Evolutionary conservation across 208 protist genomes (phyloP).

Genomic region (Trypanosomatidae sp.): DNA sequence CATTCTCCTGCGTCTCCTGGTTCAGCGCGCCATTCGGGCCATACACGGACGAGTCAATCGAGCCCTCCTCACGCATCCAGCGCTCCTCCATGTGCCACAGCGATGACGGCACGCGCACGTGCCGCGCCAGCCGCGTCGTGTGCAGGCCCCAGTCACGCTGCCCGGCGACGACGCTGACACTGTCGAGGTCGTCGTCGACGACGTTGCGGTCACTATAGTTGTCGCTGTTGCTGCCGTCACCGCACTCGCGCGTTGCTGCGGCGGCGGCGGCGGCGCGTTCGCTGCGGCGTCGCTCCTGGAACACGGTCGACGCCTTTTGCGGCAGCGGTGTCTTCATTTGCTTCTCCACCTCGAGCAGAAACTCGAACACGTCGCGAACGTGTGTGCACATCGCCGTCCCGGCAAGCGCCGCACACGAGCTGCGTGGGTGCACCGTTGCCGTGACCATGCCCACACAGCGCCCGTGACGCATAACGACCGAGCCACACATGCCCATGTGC

Average conservation of each 20-base stretch:
- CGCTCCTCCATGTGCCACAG: constrained; percentile 87
- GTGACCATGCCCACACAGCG: constrained; percentile 89
- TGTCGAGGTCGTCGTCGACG: too few relatives aligned
- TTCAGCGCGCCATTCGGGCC: constrained; percentile 72
- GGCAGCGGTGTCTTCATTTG: constrained; percentile 66
- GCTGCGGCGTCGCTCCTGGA: constrained; percentile 34
- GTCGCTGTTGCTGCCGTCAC: too few relatives aligned
- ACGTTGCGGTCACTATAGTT: too few relatives aligned
- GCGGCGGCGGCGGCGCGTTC: too few relatives aligned
- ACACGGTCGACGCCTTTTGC: constrained; percentile 13
- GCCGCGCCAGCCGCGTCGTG: constrained; percentile 58
- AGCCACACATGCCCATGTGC: constrained; percentile 87
- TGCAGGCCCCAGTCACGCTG: constrained; percentile 67
- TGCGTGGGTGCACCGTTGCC: constrained; percentile 77
- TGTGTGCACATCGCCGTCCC: constrained; percentile 86
- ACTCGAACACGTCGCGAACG: constrained; percentile 75
- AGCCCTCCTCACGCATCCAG: constrained; percentile 84
- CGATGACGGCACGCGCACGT: constrained; percentile 72
- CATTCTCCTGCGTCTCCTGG: constrained; percentile 80
- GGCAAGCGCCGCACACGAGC: constrained; percentile 58
- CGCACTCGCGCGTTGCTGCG: too few relatives aligned
- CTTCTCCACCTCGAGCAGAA: constrained; percentile 82
- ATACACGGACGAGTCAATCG: constrained; percentile 68
- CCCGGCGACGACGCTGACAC: too few relatives aligned
- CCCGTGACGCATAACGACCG: constrained; percentile 76